Conservation (phyloP, 352 stramenopile species). For the Phytophthora boehmeriae region DNA sequence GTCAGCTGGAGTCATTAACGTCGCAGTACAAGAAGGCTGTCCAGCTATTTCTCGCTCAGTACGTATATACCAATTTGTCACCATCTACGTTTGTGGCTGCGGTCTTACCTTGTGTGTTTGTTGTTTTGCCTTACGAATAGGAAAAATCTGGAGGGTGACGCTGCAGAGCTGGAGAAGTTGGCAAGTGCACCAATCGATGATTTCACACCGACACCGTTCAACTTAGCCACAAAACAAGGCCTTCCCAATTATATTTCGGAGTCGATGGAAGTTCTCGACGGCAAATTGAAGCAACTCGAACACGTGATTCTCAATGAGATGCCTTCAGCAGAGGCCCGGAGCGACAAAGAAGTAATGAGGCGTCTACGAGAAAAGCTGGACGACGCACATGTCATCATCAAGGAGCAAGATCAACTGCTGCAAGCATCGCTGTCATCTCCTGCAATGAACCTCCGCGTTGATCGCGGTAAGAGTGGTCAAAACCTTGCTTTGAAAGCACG, state of each 20-base stretch:
- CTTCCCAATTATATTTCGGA: conserved; percentile 56
- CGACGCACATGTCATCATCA: conserved; percentile 65
- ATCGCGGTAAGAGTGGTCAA: conserved; percentile 9
- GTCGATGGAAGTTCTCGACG: conserved; percentile 50
- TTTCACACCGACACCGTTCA: conserved; percentile 68
- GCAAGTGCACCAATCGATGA: conserved; percentile 64
- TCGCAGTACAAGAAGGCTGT: conserved; percentile 78
- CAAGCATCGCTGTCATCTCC: conserved; percentile 56
- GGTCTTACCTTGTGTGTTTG: not conserved
- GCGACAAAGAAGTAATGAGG: conserved; percentile 49
- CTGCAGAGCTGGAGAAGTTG: conserved; percentile 55
- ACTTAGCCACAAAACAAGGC: conserved; percentile 65
- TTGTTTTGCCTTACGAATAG: conserved; percentile 21
- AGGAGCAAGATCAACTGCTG: conserved; percentile 72
- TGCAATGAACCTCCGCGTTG: conserved; percentile 7
- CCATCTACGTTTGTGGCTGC: not conserved
- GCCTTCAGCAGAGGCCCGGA: conserved; percentile 35
- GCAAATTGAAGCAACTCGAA: conserved; percentile 64
- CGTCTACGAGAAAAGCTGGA: conserved; percentile 70
- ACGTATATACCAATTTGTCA: not conserved
- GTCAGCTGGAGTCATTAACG: conserved; percentile 64
- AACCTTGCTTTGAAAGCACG: conserved; percentile 9
- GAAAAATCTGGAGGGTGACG: conserved; percentile 48
- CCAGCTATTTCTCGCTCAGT: conserved; percentile 76
- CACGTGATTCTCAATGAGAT: conserved; percentile 54